Evolutionary conservation across 164 flowering plant species (phyloP), one percentile per base, ranked within the genome.

Genomic region (Aristolochia californica): DNA sequence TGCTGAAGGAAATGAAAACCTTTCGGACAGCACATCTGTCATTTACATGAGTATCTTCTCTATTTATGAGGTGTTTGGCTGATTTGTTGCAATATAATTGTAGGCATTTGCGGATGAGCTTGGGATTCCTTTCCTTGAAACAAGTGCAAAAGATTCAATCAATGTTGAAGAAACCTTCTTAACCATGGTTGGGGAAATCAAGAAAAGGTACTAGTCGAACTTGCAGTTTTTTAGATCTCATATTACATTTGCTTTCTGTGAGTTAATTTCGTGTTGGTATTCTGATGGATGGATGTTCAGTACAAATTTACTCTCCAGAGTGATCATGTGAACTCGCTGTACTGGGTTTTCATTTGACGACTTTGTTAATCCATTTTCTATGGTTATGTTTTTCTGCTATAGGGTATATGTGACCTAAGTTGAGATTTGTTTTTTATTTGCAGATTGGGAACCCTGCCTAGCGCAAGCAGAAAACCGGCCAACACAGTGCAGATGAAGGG

Each of bases 31-130:
- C 14, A n/a, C 2, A 22, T 22, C n/a, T 24, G 21, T 26, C 40
- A 28, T 26, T 28, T 27, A 27, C 21, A 17, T 47, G 50, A 17
- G 22, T 2, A 17, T 5, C 5, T 47, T 47, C n/a, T n/a, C 22
- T 17, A 17, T 1, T 55, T 14, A 11, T 30, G 47, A 20, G 48
- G 26, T 13, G 17, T 18, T 23, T 18, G 15, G 21, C 12, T 15
- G 45, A n/a, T 43, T n/a, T 23, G 28, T 5, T n/a, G n/a, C n/a
- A n/a, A 28, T 20, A 23, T 34, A n/a, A 43, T 17, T 67, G 65
- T 71, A 85, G 93, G 88, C 85, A 40, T 76, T 81, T 61, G 93
- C 93, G 5, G 88, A 85, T 43, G 87, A 81, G 68, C 83, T 83
- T 64, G 88, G 88, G 54, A 81, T 85, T 66, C 93, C 88, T 57